Percentiles rank a stretch among this genome's conserved stretches.
Evolutionary conservation across 306 rosid genomes (phyloP).

Genomic region (Abrus pulchellus): DNA sequence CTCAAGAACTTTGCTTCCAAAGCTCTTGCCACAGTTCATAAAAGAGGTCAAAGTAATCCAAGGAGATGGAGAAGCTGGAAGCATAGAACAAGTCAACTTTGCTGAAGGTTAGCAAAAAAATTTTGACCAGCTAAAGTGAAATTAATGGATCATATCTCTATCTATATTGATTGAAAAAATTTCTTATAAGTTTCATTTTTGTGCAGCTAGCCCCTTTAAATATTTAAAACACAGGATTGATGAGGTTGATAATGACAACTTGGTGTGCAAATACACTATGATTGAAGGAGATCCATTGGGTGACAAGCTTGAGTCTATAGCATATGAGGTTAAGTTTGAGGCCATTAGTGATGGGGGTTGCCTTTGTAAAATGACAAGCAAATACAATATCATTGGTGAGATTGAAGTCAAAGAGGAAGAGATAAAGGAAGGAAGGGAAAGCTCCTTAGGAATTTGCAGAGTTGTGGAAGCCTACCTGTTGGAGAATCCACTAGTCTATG

Average conservation of each 20-base stretch:
- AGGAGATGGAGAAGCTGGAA: slow-evolving; percentile 80
- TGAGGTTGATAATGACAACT: slow-evolving; percentile 62
- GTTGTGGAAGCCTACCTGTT: slow-evolving; percentile 72
- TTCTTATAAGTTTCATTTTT: not conserved
- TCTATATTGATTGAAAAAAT: slow-evolving; percentile 23
- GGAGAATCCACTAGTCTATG: slow-evolving; percentile 70
- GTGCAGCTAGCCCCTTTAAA: slow-evolving; percentile 64
- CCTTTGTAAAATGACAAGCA: slow-evolving; percentile 65
- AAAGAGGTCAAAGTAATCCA: slow-evolving; percentile 60
- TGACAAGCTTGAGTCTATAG: slow-evolving; percentile 72
- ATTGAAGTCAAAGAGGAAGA: slow-evolving; percentile 68
- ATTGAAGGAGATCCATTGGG: slow-evolving; percentile 84
- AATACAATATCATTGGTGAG: slow-evolving; percentile 61
- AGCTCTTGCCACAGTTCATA: slow-evolving; percentile 72
- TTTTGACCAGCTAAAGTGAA: not conserved
- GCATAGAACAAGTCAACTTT: slow-evolving; percentile 79
- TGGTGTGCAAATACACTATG: slow-evolving; percentile 75
- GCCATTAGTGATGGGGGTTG: slow-evolving; percentile 71
- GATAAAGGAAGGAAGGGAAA: slow-evolving; percentile 74
- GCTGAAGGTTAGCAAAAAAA: slow-evolving; percentile 57
- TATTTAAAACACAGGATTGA: slow-evolving; percentile 73
- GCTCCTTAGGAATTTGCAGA: slow-evolving; percentile 67
- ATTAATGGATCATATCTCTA: not conserved
- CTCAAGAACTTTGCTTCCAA: slow-evolving; percentile 67
- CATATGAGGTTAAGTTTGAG: slow-evolving; percentile 78